Percentiles rank a stretch among this genome's conserved stretches.
phyloP scores from a whole-genome alignment of 495 filamentous ascomycete genomes.

The Neurospora sp. region DNA sequence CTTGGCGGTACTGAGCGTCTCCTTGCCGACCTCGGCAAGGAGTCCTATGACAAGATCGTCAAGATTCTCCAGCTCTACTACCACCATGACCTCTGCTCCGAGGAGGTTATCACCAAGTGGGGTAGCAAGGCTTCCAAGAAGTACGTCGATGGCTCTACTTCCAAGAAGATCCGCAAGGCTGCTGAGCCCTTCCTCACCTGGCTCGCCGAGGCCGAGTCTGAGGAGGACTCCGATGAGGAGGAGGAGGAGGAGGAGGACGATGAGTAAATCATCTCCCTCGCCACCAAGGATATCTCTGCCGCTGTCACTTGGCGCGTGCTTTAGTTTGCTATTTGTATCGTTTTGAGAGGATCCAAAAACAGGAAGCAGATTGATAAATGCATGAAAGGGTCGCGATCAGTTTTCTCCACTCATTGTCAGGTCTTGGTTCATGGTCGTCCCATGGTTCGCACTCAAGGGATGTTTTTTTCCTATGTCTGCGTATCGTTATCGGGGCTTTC shows the following conservation, averaged over 20 bases:
- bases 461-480: neutral
- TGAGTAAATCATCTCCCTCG: slow-evolving; percentile 6
- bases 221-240: slow-evolving; percentile 66
- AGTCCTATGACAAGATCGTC: slow-evolving; percentile 65
- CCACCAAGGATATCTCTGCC: neutral
- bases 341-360: neutral
- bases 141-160: slow-evolving; percentile 80
- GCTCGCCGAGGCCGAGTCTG: slow-evolving; percentile 79
- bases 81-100: slow-evolving; percentile 73
- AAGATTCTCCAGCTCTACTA: slow-evolving; percentile 83
- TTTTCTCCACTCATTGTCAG: neutral
- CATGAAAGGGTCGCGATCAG: neutral
- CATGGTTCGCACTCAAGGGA: neutral
- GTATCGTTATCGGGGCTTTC: neutral
- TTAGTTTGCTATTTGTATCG: neutral
- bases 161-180: slow-evolving; percentile 92
- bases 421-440: neutral
- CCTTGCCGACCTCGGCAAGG: slow-evolving; percentile 54
- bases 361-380: neutral
- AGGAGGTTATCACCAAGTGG: slow-evolving; percentile 86
- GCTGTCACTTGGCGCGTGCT: neutral
- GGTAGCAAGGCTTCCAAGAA: slow-evolving; percentile 93
- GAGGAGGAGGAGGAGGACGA: neutral
- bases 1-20: slow-evolving; percentile 96
- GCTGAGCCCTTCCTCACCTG: slow-evolving; percentile 89